Base-by-base conservation (phyloP, 2,329 filamentous ascomycete species). In the Ceratocystis colombiana region DNA sequence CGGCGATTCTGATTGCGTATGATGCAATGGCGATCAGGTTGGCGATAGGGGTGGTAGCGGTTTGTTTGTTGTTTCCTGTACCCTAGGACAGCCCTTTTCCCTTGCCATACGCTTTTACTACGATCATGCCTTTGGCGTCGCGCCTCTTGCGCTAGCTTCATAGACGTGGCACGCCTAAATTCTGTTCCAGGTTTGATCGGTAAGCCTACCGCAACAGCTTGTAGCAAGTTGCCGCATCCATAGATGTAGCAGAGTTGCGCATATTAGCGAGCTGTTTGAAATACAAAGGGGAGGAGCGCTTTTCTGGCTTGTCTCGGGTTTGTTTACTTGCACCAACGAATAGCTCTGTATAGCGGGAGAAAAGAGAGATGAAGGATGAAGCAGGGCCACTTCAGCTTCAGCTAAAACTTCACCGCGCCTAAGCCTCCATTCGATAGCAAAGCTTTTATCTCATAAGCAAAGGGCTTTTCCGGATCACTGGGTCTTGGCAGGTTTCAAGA, bases 401-500 rank as follows among this genome's bases (percentile, higher is more conserved):
- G 37, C 37, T 41, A 41, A 7, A 41, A 41, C 37, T 41, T 41
- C 37, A 41, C 10, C 37, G 37, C 37, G 37, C 10, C 37, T 41
- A 12, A 41, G 37, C 17, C n/a, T 22, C 46, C 5, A n/a, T 50
- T 50, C 46, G 17, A 12, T 50, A 22, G 46, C 46, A 20, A 41
- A 12, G 10, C 37, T 41, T 37, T 41, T 41, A 41, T 41, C 37
- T 41, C 37, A 10, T 12, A 41, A 12, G 37, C 10, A 12, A 12
- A 41, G 25, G 30, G 28, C 20, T 28, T 28, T 57, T 30, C 53
- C 53, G n/a, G 53, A 8, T 59, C 33, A 12, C 33, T 20, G 53
- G 53, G 53, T 59, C 53, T 59, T 59, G 53, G 53, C 53, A 59
- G 53, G 53, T 59, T 59, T 59, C 53, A 8, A 59, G 28, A 33